A percentile compares a stretch with the other conserved stretches of the same genome.
Evolutionary conservation across 768 basidiomycete genomes (phyloP).

Genomic region (Auricularia sp.): DNA sequence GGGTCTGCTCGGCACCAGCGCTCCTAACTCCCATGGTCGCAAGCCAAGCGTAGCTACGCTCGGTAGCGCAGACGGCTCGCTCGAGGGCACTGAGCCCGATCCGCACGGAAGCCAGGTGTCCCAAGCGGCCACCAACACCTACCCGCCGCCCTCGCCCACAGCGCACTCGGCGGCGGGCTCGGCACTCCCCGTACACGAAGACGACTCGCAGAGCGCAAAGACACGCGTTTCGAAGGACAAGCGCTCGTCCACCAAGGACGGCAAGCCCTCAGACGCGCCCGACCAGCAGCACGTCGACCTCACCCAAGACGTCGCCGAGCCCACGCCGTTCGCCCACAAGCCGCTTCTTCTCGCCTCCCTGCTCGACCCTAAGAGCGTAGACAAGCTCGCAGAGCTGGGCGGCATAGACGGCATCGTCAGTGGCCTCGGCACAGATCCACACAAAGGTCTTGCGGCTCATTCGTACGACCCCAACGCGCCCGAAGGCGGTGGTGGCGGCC

Average conservation of each 20-base stretch:
- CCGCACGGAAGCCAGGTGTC: slow-evolving; percentile 18
- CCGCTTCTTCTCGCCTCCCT: slow-evolving; percentile 72
- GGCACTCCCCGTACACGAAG: slow-evolving; percentile 11
- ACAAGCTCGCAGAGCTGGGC: slow-evolving; percentile 55
- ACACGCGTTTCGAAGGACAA: slow-evolving; percentile 17
- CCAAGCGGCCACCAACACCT: slow-evolving; percentile 23
- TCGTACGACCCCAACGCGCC: slow-evolving; percentile 11
- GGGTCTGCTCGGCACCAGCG: slow-evolving; percentile 29
- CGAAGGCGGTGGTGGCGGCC: slow-evolving; percentile 8
- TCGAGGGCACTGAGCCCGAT: slow-evolving; percentile 43
- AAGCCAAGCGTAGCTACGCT: slow-evolving; percentile 51
- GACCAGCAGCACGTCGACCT: slow-evolving; percentile 22
- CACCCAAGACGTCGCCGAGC: slow-evolving; percentile 40
- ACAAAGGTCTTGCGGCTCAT: slow-evolving; percentile 22
- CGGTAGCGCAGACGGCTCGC: slow-evolving; percentile 32
- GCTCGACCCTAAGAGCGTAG: slow-evolving; percentile 80
- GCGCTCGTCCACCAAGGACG: slow-evolving; percentile 9
- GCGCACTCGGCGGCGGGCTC: slow-evolving; percentile 13
- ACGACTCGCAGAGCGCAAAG: background rate
- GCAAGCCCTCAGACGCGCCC: slow-evolving; percentile 10
- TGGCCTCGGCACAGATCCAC: slow-evolving; percentile 60
- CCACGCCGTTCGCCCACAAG: slow-evolving; percentile 61
- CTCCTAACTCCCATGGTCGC: slow-evolving; percentile 32
- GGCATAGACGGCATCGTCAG: slow-evolving; percentile 56
- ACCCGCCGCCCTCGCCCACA: slow-evolving; percentile 28